Conservation (phyloP, 2,329 filamentous ascomycete genomes). For the Colletotrichum sp. region DNA sequence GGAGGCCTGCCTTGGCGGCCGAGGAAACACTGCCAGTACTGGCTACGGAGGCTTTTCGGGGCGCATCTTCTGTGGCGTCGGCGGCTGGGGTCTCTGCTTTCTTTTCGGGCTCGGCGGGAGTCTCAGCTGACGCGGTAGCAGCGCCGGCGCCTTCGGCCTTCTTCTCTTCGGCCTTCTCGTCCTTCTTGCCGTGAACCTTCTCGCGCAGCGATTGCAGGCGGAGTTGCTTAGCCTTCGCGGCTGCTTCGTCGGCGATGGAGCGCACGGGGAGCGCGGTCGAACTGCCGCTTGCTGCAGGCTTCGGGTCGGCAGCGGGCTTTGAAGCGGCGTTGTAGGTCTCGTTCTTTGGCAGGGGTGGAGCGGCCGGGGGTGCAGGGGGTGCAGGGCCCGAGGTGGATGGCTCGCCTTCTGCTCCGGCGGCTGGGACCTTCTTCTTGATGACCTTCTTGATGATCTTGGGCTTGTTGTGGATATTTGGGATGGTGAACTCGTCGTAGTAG, state of each 20-base stretch:
- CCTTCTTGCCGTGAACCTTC: conserved; percentile 58
- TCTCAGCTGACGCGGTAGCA: not conserved
- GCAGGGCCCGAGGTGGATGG: conserved; percentile 20
- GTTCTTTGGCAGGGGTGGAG: conserved; percentile 32
- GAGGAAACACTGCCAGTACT: not conserved
- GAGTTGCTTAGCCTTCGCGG: conserved; percentile 66
- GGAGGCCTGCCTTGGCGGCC: conserved; percentile 36
- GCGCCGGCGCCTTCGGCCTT: conserved; percentile 5
- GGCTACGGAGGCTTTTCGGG: conserved; percentile 9
- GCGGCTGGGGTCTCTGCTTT: not conserved
- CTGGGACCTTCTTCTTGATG: conserved; percentile 7
- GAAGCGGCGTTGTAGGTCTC: not conserved
- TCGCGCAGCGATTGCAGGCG: conserved; percentile 58
- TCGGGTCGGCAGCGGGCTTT: conserved; percentile 29
- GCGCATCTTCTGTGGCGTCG: not conserved
- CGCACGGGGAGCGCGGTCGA: conserved; percentile 49
- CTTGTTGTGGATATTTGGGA: conserved; percentile 59
- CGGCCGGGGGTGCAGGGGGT: conserved; percentile 33
- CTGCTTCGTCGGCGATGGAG: conserved; percentile 69
- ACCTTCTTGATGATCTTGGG: conserved; percentile 34
- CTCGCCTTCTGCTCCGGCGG: not conserved
- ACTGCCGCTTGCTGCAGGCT: conserved; percentile 21
- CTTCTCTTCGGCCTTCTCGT: conserved; percentile 24
- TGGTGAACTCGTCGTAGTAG: conserved; percentile 67
- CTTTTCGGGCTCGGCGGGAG: conserved; percentile 1